Percentiles rank a stretch among this genome's conserved stretches.
These are phyloP conservation scores for Rhizophora mangle DNA, from an alignment of 345 rosid species.

Conservation along the genomic window DNA sequence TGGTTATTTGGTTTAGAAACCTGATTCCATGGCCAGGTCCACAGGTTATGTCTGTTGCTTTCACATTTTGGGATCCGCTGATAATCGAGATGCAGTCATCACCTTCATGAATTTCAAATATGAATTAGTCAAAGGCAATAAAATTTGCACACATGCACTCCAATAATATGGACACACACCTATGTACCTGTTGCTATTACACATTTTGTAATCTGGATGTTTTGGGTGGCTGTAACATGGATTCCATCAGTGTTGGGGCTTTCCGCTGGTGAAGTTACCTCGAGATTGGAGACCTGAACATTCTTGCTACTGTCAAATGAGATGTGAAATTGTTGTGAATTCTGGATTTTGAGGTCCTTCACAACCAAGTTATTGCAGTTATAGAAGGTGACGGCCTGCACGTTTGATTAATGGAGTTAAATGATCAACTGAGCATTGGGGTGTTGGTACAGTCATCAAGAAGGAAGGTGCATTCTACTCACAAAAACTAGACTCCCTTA, in stretches of 20 bases:
- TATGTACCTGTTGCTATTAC: slow-evolving; percentile 58
- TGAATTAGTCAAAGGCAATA: not conserved
- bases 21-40: slow-evolving; percentile 84
- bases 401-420: not conserved
- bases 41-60: slow-evolving; percentile 45
- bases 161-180: not conserved
- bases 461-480: not conserved
- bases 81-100: slow-evolving; percentile 82
- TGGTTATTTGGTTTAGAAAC: slow-evolving; percentile 18
- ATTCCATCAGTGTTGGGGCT: slow-evolving; percentile 96
- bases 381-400: slow-evolving; percentile 71
- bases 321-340: slow-evolving; percentile 72
- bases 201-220: slow-evolving; percentile 51
- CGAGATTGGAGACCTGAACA: slow-evolving; percentile 49
- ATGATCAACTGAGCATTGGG: not conserved
- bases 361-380: slow-evolving; percentile 48
- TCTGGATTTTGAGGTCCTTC: slow-evolving; percentile 45
- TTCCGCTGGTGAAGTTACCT: slow-evolving; percentile 46
- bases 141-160: not conserved
- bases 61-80: slow-evolving; percentile 49
- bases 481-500: not conserved
- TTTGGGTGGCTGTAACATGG: slow-evolving; percentile 58
- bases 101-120: slow-evolving; percentile 34
- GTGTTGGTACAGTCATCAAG: not conserved
- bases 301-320: slow-evolving; percentile 48